Conservation (phyloP, 495 filamentous ascomycete species). For the Schizothecium vesticola region DNA sequence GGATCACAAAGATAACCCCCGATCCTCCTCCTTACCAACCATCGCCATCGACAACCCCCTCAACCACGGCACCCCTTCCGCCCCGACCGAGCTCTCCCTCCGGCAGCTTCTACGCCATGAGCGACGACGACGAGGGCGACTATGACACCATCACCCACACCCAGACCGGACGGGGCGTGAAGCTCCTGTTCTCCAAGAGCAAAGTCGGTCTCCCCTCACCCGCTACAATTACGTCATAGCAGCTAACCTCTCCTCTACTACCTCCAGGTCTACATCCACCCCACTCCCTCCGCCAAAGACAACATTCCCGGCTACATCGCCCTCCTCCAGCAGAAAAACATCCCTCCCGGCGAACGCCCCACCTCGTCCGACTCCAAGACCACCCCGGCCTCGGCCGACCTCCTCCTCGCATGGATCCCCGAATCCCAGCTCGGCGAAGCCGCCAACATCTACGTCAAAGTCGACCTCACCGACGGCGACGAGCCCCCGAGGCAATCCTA, state of each 20-base stretch:
- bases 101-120: constrained; percentile 92
- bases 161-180: constrained; percentile 75
- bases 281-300: constrained; percentile 86
- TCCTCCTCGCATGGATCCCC: constrained; percentile 89
- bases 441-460: constrained; percentile 86
- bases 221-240: background rate
- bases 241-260: constrained; percentile 3
- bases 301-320: constrained; percentile 97
- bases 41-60: background rate
- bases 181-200: constrained; percentile 94
- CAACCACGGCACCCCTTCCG: constrained; percentile 13
- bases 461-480: constrained; percentile 76
- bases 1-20: constrained; percentile 21
- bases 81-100: constrained; percentile 59
- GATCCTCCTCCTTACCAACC: constrained; percentile 1
- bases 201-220: constrained; percentile 52
- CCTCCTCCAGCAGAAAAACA: constrained; percentile 81
- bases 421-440: constrained; percentile 84
- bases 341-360: constrained; percentile 34
- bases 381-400: constrained; percentile 51
- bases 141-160: constrained; percentile 93
- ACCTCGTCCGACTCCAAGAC: constrained; percentile 49
- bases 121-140: constrained; percentile 90
- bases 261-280: constrained; percentile 88
- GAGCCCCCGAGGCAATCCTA: constrained; percentile 80